Conservation (phyloP, 768 basidiomycete species). For the Psilocybe azurescens region DNA sequence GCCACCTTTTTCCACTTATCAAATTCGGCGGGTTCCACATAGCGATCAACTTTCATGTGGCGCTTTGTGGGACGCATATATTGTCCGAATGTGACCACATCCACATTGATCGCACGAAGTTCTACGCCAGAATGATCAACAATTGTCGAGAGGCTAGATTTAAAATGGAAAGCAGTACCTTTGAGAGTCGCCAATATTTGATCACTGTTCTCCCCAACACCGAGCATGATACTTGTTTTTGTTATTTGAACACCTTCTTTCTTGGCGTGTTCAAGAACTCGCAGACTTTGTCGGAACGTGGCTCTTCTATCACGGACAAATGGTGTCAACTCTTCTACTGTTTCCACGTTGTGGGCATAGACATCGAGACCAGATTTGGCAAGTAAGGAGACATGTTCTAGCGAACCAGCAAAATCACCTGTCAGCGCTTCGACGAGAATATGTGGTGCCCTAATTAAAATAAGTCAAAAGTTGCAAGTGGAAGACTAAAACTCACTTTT, state of each 20-base stretch:
- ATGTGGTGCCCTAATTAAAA: slow-evolving; percentile 75
- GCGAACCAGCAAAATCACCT: slow-evolving; percentile 87
- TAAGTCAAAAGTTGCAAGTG: slow-evolving; percentile 6
- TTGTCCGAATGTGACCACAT: slow-evolving; percentile 98
- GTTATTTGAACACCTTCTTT: slow-evolving; percentile 85
- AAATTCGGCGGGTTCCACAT: slow-evolving; percentile 94
- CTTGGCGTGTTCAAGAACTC: slow-evolving; percentile 85
- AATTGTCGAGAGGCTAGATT: slow-evolving; percentile 7
- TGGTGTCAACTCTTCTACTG: slow-evolving; percentile 92
- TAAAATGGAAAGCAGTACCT: slow-evolving; percentile 50
- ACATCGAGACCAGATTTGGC: slow-evolving; percentile 96
- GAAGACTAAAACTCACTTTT: slow-evolving; percentile 63
- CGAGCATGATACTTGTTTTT: slow-evolving; percentile 99
- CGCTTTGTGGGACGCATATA: slow-evolving; percentile 99
- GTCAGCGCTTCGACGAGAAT: slow-evolving; percentile 97
- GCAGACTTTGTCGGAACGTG: slow-evolving; percentile 84
- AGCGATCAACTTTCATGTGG: slow-evolving; percentile 99
- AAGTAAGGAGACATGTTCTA: slow-evolving; percentile 78
- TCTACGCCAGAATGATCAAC: slow-evolving; percentile 51
- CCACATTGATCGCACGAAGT: slow-evolving; percentile 85
- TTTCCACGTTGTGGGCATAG: slow-evolving; percentile 98
- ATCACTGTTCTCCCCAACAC: slow-evolving; percentile 88
- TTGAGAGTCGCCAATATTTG: slow-evolving; percentile 83
- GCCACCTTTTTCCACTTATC: slow-evolving; percentile 89
- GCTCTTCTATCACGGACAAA: slow-evolving; percentile 95